Conservation (phyloP, 2,329 filamentous ascomycete genomes). For the Diaporthe sp. region DNA sequence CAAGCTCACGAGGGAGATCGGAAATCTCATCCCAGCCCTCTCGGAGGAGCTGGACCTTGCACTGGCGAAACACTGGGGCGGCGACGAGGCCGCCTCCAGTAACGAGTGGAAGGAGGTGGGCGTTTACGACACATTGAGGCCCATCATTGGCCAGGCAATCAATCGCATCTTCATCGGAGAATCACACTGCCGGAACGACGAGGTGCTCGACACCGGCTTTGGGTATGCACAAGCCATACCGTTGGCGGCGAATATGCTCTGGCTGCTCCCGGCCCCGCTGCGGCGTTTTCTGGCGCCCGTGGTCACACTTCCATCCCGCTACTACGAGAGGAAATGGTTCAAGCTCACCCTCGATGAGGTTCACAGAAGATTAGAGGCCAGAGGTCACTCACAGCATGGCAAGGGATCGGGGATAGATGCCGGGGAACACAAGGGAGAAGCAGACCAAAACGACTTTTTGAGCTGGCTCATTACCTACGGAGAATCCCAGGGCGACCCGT, state of each 20-base stretch:
- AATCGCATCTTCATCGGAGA: constrained; percentile 29
- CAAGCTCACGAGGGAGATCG: constrained; percentile 28
- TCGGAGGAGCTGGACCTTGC: constrained; percentile 28
- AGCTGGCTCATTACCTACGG: constrained; percentile 27
- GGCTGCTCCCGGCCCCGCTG: constrained; percentile 11
- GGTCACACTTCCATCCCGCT: constrained; percentile 23
- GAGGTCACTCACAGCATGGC: not conserved
- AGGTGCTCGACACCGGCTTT: constrained; percentile 23
- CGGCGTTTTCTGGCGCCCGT: constrained; percentile 26
- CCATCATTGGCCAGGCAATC: constrained; percentile 29
- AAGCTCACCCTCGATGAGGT: constrained; percentile 22
- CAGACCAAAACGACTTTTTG: constrained; percentile 25
- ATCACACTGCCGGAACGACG: constrained; percentile 8
- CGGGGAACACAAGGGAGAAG: constrained; percentile 2
- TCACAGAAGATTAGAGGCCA: not conserved
- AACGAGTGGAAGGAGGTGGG: constrained; percentile 30
- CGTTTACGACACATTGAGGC: constrained; percentile 28
- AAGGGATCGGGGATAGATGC: not conserved
- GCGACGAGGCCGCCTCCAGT: too few species aligned
- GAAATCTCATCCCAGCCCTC: constrained; percentile 25
- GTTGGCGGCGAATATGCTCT: constrained; percentile 28
- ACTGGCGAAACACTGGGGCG: constrained; percentile 23
- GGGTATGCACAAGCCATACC: constrained; percentile 27
- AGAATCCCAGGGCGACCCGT: constrained; percentile 24
- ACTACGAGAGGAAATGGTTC: constrained; percentile 29